Percentiles rank a stretch among this genome's conserved stretches.
phyloP scores from a whole-genome alignment of 2,329 filamentous ascomycete species.

The Clathrospora elynae region DNA sequence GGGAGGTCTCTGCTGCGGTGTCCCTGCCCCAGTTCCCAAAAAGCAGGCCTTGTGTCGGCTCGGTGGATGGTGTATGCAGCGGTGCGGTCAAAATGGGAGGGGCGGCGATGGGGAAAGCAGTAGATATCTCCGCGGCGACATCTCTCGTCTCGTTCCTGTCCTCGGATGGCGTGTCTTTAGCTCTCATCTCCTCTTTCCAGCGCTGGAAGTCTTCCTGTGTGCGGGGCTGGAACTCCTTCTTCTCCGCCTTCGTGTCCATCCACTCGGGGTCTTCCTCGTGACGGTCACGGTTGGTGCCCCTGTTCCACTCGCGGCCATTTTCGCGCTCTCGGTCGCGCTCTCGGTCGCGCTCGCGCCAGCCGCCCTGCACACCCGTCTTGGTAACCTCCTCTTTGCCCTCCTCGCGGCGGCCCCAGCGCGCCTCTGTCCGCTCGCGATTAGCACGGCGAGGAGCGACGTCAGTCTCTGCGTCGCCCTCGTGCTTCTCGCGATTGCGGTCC shows the following conservation, averaged over 20 bases:
- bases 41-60: conserved; percentile 76
- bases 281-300: conserved; percentile 60
- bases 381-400: conserved; percentile 57
- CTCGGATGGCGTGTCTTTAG: conserved; percentile 56
- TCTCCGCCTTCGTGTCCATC: conserved; percentile 71
- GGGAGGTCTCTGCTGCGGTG: conserved; percentile 48
- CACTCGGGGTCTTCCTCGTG: conserved; percentile 78
- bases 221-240: conserved; percentile 71
- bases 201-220: conserved; percentile 92
- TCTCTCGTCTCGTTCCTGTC: conserved; percentile 53
- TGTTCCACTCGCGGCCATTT: conserved; percentile 60
- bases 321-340: conserved; percentile 40
- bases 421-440: conserved; percentile 68
- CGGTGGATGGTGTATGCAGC: conserved; percentile 64
- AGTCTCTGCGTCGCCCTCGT: conserved; percentile 44
- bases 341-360: conserved; percentile 61
- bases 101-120: conserved; percentile 25
- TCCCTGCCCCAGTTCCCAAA: conserved; percentile 67
- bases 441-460: conserved; percentile 63
- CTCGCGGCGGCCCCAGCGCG: conserved; percentile 72
- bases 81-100: conserved; percentile 50
- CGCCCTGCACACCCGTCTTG: conserved; percentile 53
- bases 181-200: conserved; percentile 92
- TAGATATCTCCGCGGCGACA: conserved; percentile 22
- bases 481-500: conserved; percentile 59